A percentile compares a stretch with the other conserved stretches of the same genome.
Conservation (phyloP, 306 rosid species). For the Pyrus communis region DNA sequence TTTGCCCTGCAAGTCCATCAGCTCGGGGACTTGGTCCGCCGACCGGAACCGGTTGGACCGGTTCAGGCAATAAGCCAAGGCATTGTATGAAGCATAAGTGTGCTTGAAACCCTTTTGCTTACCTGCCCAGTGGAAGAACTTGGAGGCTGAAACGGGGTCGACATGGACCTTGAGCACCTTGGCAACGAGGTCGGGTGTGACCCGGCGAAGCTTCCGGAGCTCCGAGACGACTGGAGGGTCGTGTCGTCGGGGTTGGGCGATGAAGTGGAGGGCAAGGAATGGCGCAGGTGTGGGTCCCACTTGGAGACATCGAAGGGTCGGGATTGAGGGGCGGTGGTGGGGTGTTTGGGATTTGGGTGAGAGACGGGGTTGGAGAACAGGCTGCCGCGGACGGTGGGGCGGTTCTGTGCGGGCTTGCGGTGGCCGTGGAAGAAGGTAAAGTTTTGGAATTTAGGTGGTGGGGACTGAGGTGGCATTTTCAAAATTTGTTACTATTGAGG, state of each 20-base stretch:
- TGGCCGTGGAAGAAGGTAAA: constrained; percentile 60
- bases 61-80: constrained; percentile 65
- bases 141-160: constrained; percentile 46
- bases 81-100: constrained; percentile 63
- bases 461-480: constrained; percentile 58
- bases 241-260: background rate
- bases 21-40: constrained; percentile 64
- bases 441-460: constrained; percentile 33
- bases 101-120: constrained; percentile 69
- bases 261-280: constrained; percentile 11
- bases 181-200: constrained; percentile 59
- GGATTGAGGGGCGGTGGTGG: background rate
- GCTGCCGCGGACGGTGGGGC: constrained; percentile 66
- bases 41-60: constrained; percentile 42
- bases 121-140: constrained; percentile 73
- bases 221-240: constrained; percentile 36
- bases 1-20: constrained; percentile 76
- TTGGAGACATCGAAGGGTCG: constrained; percentile 40
- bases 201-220: constrained; percentile 72
- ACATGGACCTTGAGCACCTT: constrained; percentile 65
- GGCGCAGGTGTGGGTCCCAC: constrained; percentile 62
- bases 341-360: constrained; percentile 13
- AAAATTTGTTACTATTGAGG: background rate
- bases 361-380: constrained; percentile 55
- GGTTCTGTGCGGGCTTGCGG: constrained; percentile 70